These are phyloP conservation scores for Sistotremastrum niveocremeum DNA, from an alignment of 768 basidiomycete genomes.

Conservation along the genomic window DNA sequence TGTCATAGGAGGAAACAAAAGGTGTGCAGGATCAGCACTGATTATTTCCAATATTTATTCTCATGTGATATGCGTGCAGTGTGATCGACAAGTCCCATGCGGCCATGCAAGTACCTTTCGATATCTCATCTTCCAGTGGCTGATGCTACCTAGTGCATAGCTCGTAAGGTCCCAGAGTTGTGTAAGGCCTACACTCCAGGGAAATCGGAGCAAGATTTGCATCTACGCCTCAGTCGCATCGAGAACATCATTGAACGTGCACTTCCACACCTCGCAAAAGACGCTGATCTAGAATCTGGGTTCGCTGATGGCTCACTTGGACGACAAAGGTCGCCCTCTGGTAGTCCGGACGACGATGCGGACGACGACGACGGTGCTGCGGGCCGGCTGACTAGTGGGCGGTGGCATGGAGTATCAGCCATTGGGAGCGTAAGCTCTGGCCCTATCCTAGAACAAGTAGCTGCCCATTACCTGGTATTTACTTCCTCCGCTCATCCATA, in stretches of 20 bases:
- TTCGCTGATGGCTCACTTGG: constrained; percentile 10
- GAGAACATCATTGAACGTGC: constrained; percentile 75
- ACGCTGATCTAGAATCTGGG: constrained; percentile 4
- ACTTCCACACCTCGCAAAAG: constrained; percentile 37
- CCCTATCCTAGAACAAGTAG: constrained; percentile 67
- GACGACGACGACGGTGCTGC: constrained; percentile 68
- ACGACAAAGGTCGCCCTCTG: constrained; percentile 35
- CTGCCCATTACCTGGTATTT: background rate
- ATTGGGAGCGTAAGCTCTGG: constrained; percentile 73
- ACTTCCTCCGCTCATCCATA: constrained; percentile 7
- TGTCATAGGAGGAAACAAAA: constrained; percentile 85
- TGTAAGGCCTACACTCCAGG: constrained; percentile 85
- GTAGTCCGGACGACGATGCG: constrained; percentile 47
- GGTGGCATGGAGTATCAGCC: constrained; percentile 77
- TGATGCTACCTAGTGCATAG: constrained; percentile 42
- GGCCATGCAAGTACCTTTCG: constrained; percentile 46
- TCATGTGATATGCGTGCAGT: constrained; percentile 29
- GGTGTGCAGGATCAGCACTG: constrained; percentile 22
- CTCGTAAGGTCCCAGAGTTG: constrained; percentile 76
- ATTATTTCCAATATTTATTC: constrained; percentile 4
- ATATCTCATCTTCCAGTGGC: constrained; percentile 3
- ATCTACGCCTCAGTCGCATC: constrained; percentile 55
- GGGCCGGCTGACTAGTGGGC: constrained; percentile 70
- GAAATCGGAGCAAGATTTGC: constrained; percentile 72
- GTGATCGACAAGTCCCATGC: constrained; percentile 75